These are phyloP conservation scores for Biancaea sappan DNA, from an alignment of 306 rosid genomes.

Conservation along the genomic window DNA sequence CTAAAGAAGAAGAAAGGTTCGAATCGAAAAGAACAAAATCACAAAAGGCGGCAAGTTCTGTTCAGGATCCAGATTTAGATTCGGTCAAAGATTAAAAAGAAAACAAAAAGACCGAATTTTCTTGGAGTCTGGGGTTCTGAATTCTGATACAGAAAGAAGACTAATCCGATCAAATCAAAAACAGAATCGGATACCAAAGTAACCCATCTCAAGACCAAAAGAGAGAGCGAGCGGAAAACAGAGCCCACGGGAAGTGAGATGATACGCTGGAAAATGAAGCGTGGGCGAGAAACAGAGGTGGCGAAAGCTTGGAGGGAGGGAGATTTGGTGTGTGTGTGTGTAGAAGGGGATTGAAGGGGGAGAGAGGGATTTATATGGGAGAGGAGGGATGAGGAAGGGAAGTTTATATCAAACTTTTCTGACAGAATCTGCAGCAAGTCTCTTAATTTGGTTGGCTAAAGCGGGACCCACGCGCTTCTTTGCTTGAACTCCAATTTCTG, in stretches of 20 bases:
- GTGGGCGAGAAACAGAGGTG: background rate
- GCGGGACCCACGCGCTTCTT: slow-evolving; percentile 61
- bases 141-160: slow-evolving; percentile 12
- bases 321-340: background rate
- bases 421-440: slow-evolving; percentile 36
- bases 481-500: slow-evolving; percentile 46
- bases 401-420: slow-evolving; percentile 30
- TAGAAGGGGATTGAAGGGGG: background rate
- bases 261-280: background rate
- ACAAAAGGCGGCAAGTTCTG: background rate
- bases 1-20: background rate
- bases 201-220: slow-evolving; percentile 44
- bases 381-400: slow-evolving; percentile 45
- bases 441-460: slow-evolving; percentile 52
- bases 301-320: background rate
- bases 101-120: slow-evolving; percentile 30
- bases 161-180: slow-evolving; percentile 56
- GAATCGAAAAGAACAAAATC: slow-evolving; percentile 6
- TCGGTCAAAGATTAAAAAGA: slow-evolving; percentile 18
- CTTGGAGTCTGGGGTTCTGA: slow-evolving; percentile 42
- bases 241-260: background rate
- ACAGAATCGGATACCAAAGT: slow-evolving; percentile 53
- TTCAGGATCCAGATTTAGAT: slow-evolving; percentile 30
- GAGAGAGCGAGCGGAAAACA: slow-evolving; percentile 47
- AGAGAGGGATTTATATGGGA: slow-evolving; percentile 52